phyloP scores from a whole-genome alignment of 257 asterid genomes.

The Lavandula angustifolia region DNA sequence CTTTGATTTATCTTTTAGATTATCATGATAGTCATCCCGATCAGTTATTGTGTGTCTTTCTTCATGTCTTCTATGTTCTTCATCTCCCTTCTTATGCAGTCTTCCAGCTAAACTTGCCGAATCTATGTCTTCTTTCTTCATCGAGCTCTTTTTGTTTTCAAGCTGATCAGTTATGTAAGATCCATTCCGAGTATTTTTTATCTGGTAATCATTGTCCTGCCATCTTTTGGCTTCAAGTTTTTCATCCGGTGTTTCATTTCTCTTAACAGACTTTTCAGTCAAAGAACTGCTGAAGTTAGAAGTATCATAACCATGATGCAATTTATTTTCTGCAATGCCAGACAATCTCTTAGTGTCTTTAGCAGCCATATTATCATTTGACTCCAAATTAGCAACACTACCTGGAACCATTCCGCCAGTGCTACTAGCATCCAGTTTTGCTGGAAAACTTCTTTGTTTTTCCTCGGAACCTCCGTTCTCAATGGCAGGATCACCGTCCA shows the following conservation, averaged over 20 bases:
- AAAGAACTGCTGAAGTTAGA: slow-evolving; percentile 33
- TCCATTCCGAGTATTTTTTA: slow-evolving; percentile 39
- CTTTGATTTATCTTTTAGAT: slow-evolving; percentile 58
- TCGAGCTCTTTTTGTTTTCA: slow-evolving; percentile 45
- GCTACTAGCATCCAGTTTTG: slow-evolving; percentile 37
- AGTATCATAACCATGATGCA: slow-evolving; percentile 33
- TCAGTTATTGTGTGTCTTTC: slow-evolving; percentile 52
- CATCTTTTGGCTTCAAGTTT: slow-evolving; percentile 41
- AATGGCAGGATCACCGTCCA: slow-evolving; percentile 35
- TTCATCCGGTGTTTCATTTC: slow-evolving; percentile 48
- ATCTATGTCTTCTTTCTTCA: slow-evolving; percentile 45
- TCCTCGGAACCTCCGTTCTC: slow-evolving; percentile 49
- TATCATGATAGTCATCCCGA: slow-evolving; percentile 47
- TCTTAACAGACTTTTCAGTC: slow-evolving; percentile 39
- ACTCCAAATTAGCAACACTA: slow-evolving; percentile 31
- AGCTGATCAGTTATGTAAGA: slow-evolving; percentile 44
- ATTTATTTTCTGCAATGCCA: slow-evolving; percentile 40
- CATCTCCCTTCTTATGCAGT: slow-evolving; percentile 46
- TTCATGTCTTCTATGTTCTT: slow-evolving; percentile 52
- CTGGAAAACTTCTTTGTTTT: slow-evolving; percentile 31
- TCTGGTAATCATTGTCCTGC: slow-evolving; percentile 36
- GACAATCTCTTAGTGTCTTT: slow-evolving; percentile 41
- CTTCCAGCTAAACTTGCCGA: slow-evolving; percentile 49
- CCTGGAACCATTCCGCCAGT: slow-evolving; percentile 36
- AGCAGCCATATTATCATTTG: slow-evolving; percentile 37